Evolutionary conservation across 768 basidiomycete species (phyloP), one percentile per base, ranked within the genome.

Genomic region (Sporobolomyces phaffii): DNA sequence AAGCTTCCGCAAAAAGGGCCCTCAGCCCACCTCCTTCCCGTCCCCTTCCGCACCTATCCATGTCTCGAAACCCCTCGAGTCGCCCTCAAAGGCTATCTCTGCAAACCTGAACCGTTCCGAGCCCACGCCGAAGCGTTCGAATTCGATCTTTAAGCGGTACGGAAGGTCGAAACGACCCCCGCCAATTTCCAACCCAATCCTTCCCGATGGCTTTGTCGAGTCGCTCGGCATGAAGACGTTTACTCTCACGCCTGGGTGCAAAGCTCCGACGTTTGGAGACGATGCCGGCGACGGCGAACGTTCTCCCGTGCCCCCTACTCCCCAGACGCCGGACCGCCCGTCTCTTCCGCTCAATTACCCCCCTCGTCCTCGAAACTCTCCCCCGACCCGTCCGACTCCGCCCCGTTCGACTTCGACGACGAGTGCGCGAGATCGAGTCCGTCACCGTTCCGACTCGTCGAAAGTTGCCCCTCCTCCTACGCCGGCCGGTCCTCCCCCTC

Each of bases 221-320:
- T 60, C 69, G 40, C 69, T 71, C 48, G 69, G 69, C 20, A 71
- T 71, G 69, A 59, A 64, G 49, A 71, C 69, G 1, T 71, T 71
- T 44, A 56, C 59, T 4, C 50, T 70, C 14, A 45, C 54, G 10
- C 64, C 68, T 5, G 68, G 68, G 10, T 65, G 54, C 63, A 51
- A 56, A 29, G 41, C 52, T 34, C 69, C 58, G 15, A 6, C 34
- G 14, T 34, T 52, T 20, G 22, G n/a, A n/a, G n/a, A n/a, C n/a
- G n/a, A n/a, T n/a, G n/a, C n/a, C n/a, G n/a, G 22, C 33, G 29
- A 24, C 31, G 7, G 10, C 33, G 15, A 17, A 11, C 22, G 20
- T 6, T 18, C 49, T n/a, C n/a, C n/a, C 14, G 22, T 20, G n/a
- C 49, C 49, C 8, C 9, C 18, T 7, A 15, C 29, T 7, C 43